Base-by-base conservation (phyloP, 2,329 filamentous ascomycete genomes). In the Beauveria medogensis region DNA sequence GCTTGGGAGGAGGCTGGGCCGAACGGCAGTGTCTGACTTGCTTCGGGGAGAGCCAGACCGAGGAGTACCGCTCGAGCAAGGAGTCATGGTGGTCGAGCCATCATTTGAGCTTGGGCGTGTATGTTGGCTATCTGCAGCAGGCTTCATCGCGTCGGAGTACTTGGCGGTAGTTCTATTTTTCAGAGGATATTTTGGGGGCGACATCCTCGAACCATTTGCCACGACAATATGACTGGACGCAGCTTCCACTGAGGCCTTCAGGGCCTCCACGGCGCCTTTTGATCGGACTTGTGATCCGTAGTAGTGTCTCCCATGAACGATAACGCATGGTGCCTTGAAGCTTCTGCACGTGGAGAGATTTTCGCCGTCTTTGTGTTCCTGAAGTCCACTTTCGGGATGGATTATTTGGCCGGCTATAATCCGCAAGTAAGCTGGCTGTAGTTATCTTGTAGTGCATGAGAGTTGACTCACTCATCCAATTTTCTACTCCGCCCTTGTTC, bases 381-480 rank as follows among this genome's bases (percentile, higher is more conserved):
- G 71, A 8, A 74, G 65, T 3, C 72, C 73, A 43, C 65, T 68
- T 5, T 63, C 48, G 6, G 64, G 59, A 44, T 72, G 67, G 18
- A 70, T 59, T 5, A 46, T 65, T 55, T 73, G 66, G 5, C 68
- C 70, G 44, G 69, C 73, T 75, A 26, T 12, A 28, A n/a, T 40
- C 37, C 20, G 48, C 72, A 44, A 69, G 60, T 54, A 3, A 52
- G 30, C 28, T 41, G 5, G 16, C 9, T 47, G 22, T 14, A 16
- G 6, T 47, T 16, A 3, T n/a, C 12, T 46, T 48, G 24, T 14
- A 37, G 4, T 18, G 14, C 4, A 52, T 16, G 20, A 3, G 24
- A 30, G 16, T 41, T 28, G n/a, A 64, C 71, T 64, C 66, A 76
- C 74, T 69, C 43, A 76, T 67, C 74, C 74, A 76, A 58, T 73